Conservation (phyloP, 2,329 filamentous ascomycete species). For the Trichoderma endophyticum region DNA sequence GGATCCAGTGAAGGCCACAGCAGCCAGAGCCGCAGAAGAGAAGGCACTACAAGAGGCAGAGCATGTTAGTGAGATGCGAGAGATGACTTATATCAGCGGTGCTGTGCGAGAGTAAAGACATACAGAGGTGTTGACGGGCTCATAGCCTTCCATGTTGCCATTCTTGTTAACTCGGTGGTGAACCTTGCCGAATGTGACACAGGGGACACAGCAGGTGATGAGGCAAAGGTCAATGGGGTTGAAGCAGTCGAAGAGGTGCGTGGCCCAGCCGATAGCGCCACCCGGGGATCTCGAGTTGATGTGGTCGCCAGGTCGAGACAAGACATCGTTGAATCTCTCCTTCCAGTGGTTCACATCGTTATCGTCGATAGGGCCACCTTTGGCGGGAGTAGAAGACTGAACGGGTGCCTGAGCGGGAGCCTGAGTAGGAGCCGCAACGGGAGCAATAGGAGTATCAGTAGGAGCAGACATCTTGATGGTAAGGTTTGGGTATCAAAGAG, state of each 20-base stretch:
- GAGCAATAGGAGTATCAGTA: not conserved
- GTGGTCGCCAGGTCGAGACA: conserved; percentile 41
- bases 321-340: conserved; percentile 41
- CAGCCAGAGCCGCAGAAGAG: conserved; percentile 41
- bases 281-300: conserved; percentile 42
- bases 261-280: conserved; percentile 38
- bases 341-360: conserved; percentile 45
- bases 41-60: conserved; percentile 35
- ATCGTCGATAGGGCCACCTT: conserved; percentile 37
- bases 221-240: conserved; percentile 43
- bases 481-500: conserved; percentile 10
- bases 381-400: conserved; percentile 18
- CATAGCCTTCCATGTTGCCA: conserved; percentile 41
- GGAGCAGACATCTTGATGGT: conserved; percentile 11
- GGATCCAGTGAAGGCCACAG: conserved; percentile 42
- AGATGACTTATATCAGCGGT: not conserved
- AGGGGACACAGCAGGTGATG: conserved; percentile 46
- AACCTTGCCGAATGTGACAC: conserved; percentile 48
- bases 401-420: not conserved
- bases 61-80: conserved; percentile 16
- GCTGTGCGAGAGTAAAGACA: conserved; percentile 22
- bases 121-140: conserved; percentile 47
- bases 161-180: conserved; percentile 44
- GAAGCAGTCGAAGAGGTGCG: conserved; percentile 44
- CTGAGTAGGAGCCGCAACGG: not conserved